These are phyloP conservation scores for Aspergillus fumigatus DNA, from an alignment of 2,329 filamentous ascomycete species.

Conservation along the genomic window DNA sequence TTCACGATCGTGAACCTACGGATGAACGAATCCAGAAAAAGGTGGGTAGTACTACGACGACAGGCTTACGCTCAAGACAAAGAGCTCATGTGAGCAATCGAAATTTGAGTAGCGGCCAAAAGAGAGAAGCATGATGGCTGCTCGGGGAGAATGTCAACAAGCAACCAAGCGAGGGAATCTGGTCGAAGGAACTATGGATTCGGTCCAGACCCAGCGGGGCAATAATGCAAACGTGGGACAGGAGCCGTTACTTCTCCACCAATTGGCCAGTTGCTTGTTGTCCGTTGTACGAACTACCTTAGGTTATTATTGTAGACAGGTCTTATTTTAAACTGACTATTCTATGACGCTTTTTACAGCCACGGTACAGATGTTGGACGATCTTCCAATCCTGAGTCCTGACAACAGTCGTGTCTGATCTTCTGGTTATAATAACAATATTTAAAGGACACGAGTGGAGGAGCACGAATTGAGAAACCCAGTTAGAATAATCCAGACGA, in stretches of 20 bases:
- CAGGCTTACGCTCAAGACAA: not conserved
- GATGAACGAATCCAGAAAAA: not conserved
- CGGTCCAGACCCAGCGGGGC: slow-evolving; percentile 5
- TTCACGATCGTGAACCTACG: slow-evolving; percentile 4
- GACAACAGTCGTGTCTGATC: too few species aligned
- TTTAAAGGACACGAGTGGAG: not conserved
- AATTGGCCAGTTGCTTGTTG: slow-evolving; percentile 11
- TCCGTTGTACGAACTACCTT: slow-evolving; percentile 7
- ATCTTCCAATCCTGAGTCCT: too few species aligned
- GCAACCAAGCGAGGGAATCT: slow-evolving; percentile 2
- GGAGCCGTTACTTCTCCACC: slow-evolving; percentile 1
- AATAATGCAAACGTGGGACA: not conserved
- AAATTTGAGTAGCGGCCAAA: slow-evolving; percentile 8
- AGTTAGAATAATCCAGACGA: not conserved
- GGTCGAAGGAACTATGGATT: not conserved
- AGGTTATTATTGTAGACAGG: not conserved
- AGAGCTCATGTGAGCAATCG: slow-evolving; percentile 18
- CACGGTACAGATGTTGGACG: not conserved
- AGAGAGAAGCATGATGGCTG: slow-evolving; percentile 4
- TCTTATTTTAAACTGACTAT: not conserved
- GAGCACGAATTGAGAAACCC: not conserved
- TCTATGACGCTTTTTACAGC: not conserved
- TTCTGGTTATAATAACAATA: not conserved
- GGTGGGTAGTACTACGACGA: not conserved
- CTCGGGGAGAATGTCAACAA: slow-evolving; percentile 6